Conservation (phyloP, 768 basidiomycete genomes). For the Russula compacta region DNA sequence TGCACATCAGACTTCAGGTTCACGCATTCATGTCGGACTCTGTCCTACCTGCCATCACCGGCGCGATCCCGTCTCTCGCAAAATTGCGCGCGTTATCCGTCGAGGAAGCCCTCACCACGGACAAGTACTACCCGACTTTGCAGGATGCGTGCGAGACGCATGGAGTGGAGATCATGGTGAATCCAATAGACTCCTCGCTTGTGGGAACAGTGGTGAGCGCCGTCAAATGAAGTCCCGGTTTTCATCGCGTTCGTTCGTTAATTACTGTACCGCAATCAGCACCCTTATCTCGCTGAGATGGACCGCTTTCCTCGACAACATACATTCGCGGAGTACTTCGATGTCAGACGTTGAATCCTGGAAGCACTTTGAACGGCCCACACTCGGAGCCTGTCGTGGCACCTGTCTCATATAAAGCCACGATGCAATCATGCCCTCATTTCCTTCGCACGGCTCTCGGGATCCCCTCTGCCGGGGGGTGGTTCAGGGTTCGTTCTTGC, state of each 20-base stretch:
- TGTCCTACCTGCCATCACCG: not conserved
- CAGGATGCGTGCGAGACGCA: not conserved
- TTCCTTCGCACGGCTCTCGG: not conserved
- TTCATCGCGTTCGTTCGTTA: not conserved
- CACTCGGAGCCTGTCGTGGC: not conserved
- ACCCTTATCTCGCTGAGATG: constrained; percentile 8
- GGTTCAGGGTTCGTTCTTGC: not conserved
- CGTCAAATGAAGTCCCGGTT: no score
- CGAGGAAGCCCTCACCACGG: not conserved
- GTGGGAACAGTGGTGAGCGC: not conserved
- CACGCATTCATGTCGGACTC: constrained; percentile 10
- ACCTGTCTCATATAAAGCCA: not conserved
- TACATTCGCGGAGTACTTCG: constrained; percentile 8
- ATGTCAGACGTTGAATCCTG: not conserved
- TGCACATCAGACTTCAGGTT: constrained; percentile 13
- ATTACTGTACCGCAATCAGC: not conserved
- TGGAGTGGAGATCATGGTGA: constrained; percentile 1
- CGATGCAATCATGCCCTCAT: not conserved
- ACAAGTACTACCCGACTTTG: constrained; percentile 3
- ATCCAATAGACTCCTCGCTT: not conserved
- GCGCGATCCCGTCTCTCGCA: not conserved
- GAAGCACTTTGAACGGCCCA: not conserved
- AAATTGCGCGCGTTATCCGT: constrained; percentile 3
- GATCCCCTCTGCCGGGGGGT: not conserved
- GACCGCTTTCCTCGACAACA: constrained; percentile 10